Percentiles rank a stretch among this genome's conserved stretches.
Evolutionary conservation across 129 eudicot genomes (phyloP).

Genomic region (Artemisia tridentata): DNA sequence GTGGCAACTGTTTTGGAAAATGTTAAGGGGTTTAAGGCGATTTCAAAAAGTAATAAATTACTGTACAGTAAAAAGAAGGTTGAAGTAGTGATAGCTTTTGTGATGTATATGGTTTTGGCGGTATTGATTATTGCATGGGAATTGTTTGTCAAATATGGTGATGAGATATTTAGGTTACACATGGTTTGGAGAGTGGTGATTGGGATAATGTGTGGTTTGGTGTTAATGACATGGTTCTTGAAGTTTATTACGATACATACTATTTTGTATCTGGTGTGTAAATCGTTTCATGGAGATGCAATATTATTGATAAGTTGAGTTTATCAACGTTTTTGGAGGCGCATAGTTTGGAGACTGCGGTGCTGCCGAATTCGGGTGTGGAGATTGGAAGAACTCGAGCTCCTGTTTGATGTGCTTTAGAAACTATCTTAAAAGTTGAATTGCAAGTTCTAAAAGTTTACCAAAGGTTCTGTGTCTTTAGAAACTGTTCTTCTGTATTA

Average conservation of each 20-base stretch:
- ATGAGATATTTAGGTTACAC: neutral
- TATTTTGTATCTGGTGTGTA: constrained; percentile 36
- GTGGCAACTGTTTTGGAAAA: constrained; percentile 32
- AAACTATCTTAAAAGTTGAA: too few species aligned
- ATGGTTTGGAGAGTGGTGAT: constrained; percentile 34
- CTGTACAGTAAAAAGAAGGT: constrained; percentile 25
- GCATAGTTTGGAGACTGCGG: constrained; percentile 28
- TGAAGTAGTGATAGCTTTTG: constrained; percentile 27
- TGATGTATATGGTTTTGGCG: neutral
- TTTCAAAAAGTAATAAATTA: constrained; percentile 18
- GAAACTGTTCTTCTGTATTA: too few species aligned
- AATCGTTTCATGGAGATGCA: constrained; percentile 35
- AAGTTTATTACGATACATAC: constrained; percentile 27
- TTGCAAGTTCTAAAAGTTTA: too few species aligned
- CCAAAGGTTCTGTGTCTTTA: too few species aligned
- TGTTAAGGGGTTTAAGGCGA: constrained; percentile 13
- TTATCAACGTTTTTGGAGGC: constrained; percentile 27
- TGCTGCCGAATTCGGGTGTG: constrained; percentile 17
- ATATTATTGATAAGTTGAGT: constrained; percentile 34
- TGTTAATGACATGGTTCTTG: constrained; percentile 21
- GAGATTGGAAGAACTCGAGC: constrained; percentile 22
- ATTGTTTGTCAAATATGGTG: constrained; percentile 18
- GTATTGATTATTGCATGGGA: neutral
- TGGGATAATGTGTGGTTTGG: constrained; percentile 9
- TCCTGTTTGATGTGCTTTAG: constrained; percentile 2